These are phyloP conservation scores for Candida glaebosa DNA, from an alignment of 805 yeast species.

Conservation along the genomic window DNA sequence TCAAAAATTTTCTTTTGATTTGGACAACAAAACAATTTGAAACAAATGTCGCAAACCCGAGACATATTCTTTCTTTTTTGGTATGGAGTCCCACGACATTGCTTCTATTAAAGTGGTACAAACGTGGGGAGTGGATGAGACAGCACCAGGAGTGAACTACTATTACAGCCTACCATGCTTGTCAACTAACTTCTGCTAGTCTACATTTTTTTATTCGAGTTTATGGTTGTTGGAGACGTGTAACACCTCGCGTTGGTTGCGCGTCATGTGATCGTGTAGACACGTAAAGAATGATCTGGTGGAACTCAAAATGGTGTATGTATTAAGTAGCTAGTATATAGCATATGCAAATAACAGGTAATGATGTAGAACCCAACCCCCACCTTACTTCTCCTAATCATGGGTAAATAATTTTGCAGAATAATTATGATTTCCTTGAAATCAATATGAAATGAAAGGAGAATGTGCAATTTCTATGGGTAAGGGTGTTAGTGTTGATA, in stretches of 20 bases:
- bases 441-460: too few relatives aligned
- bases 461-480: too few relatives aligned
- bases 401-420: too few relatives aligned
- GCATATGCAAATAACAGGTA: neutral
- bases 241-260: neutral
- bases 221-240: neutral
- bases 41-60: constrained; percentile 4
- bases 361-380: neutral
- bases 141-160: neutral
- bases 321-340: neutral
- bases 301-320: too few relatives aligned
- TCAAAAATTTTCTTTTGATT: constrained; percentile 4
- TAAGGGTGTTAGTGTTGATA: too few relatives aligned
- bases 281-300: neutral
- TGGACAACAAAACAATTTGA: constrained; percentile 5
- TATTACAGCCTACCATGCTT: too few relatives aligned
- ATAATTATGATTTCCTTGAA: too few relatives aligned
- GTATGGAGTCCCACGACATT: neutral
- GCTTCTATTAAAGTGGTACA: too few relatives aligned
- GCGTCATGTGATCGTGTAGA: neutral
- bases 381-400: too few relatives aligned
- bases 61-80: too few relatives aligned
- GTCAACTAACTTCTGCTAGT: too few relatives aligned
- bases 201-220: neutral
- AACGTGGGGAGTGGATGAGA: too few relatives aligned